A percentile compares a stretch with the other conserved stretches of the same genome.
Evolutionary conservation across 2,329 filamentous ascomycete genomes (phyloP).

Genomic region (Diplodia mutila): DNA sequence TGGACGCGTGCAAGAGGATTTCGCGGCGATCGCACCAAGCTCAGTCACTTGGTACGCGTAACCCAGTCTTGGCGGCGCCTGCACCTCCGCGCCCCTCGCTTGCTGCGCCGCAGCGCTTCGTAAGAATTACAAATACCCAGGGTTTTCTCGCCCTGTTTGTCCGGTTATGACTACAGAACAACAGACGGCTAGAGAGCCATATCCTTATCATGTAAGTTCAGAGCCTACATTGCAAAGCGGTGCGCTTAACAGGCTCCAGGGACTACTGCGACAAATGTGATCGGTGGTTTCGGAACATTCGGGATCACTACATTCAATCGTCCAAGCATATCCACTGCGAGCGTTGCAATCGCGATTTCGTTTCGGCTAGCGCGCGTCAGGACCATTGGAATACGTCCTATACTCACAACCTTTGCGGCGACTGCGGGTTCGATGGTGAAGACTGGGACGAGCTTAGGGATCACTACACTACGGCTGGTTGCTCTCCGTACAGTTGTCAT

Average conservation of each 20-base stretch:
- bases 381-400: neutral
- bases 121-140: too few species aligned
- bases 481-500: slow-evolving; percentile 1
- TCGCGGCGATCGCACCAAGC: too few species aligned
- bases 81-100: too few species aligned
- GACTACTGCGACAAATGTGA: slow-evolving; percentile 4
- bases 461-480: neutral
- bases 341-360: slow-evolving; percentile 13
- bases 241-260: neutral
- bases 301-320: neutral
- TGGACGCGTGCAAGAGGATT: too few species aligned
- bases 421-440: slow-evolving; percentile 8
- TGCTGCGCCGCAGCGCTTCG: too few species aligned
- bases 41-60: too few species aligned
- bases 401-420: slow-evolving; percentile 13
- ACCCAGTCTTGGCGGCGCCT: too few species aligned
- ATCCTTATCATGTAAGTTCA: slow-evolving; percentile 8
- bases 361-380: neutral
- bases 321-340: slow-evolving; percentile 7
- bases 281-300: slow-evolving; percentile 5
- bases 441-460: slow-evolving; percentile 9
- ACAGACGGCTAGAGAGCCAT: neutral
- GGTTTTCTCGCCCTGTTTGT: too few species aligned
- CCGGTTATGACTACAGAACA: too few species aligned
- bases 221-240: neutral